Evolutionary conservation across 2,329 filamentous ascomycete genomes (phyloP).

Genomic region (Xylariaceae sp.): DNA sequence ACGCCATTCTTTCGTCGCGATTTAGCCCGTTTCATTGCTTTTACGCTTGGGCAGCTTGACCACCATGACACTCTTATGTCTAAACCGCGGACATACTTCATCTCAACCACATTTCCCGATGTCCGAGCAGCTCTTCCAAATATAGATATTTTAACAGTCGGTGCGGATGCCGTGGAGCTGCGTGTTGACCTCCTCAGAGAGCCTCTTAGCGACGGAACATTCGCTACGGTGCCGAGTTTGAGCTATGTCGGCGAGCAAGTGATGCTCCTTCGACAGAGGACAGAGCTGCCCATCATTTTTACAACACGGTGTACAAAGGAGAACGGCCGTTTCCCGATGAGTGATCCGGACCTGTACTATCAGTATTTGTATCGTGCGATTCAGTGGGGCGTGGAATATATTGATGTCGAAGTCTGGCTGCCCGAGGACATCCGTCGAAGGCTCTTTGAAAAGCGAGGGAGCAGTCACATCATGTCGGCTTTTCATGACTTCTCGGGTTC

Average conservation of each 20-base stretch:
- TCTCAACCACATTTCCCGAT: constrained; percentile 85
- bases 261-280: constrained; percentile 77
- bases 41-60: constrained; percentile 73
- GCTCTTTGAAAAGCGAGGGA: constrained; percentile 66
- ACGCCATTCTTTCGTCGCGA: constrained; percentile 69
- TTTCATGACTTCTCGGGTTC: constrained; percentile 84
- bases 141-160: constrained; percentile 81
- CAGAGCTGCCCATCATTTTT: constrained; percentile 86
- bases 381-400: constrained; percentile 86
- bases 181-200: constrained; percentile 79
- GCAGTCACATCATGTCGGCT: constrained; percentile 84
- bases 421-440: constrained; percentile 68
- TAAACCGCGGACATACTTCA: constrained; percentile 76
- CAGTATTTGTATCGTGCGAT: constrained; percentile 78
- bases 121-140: constrained; percentile 79
- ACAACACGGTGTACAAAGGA: constrained; percentile 78
- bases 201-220: constrained; percentile 56
- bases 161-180: constrained; percentile 80
- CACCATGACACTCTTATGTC: constrained; percentile 73
- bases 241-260: constrained; percentile 84
- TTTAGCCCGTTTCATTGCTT: constrained; percentile 72
- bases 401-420: constrained; percentile 85
- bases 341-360: constrained; percentile 69
- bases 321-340: constrained; percentile 82
- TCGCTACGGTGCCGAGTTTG: constrained; percentile 66